Evolutionary conservation across 2,329 filamentous ascomycete genomes (phyloP), one percentile per base, ranked within the genome.

Genomic region (Fusarium sp.): DNA sequence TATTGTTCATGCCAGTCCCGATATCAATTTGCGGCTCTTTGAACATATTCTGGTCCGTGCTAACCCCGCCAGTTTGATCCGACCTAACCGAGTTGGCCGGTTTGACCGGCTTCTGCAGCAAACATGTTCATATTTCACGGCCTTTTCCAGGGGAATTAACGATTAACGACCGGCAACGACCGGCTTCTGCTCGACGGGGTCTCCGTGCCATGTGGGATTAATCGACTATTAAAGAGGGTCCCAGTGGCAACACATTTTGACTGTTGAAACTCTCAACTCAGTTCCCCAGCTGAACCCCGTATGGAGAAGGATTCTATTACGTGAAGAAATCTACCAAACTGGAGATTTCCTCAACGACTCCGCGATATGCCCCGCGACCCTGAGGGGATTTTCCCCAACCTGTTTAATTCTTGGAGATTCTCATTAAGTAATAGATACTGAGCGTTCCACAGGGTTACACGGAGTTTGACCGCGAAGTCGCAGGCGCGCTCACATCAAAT

Each of bases 11-110:
- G 23, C 30, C 50, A 60, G 37, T 48, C 54, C 44, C 27, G 55
- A 59, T 51, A 63, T 63, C 50, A 49, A 32, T 10, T 41, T 63
- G 60, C 58, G 60, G 51, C 60, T 63, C 58, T 46, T 48, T 63
- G 58, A 15, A 49, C 57, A 17, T 46, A 39, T 46, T n/a, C 44
- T 68, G 67, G 67, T 47, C 67, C 62, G 65, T 71, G 62, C 58
- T 30, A 45, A 3, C 47, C 47, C 60, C 56, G 48, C 11, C 27
- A 40, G 37, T 40, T 33, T 32, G 48, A 73, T 68, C 71, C 71
- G 71, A 59, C 63, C 66, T 73, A 73, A 64, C 71, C 71, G 71
- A 52, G 50, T 54, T 54, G 44, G 51, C 64, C 64, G 55, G 64
- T 37, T 44, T 20, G 56, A 62, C 60, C 65, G 65, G 64, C 51